Percentiles rank a stretch among this genome's conserved stretches.
Conservation (phyloP, 1,139 yeast genomes). For the Arxiozyma bovina region DNA sequence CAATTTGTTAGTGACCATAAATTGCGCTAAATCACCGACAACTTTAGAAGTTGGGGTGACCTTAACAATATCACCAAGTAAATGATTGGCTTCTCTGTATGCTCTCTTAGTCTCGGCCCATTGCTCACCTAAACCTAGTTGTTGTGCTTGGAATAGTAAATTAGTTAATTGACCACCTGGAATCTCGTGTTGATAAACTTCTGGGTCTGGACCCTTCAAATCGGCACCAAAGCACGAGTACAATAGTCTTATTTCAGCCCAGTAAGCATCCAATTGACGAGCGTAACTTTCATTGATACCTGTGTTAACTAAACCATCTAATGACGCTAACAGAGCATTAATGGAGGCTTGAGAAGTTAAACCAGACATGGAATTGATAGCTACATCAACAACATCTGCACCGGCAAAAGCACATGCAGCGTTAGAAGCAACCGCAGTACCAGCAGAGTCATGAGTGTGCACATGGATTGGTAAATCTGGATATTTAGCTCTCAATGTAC, state of each 20-base stretch:
- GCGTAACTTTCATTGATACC: conserved; percentile 61
- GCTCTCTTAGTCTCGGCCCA: conserved; percentile 95
- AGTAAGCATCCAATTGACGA: conserved; percentile 80
- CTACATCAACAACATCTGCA: conserved; percentile 97
- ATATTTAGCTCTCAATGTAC: conserved; percentile 72
- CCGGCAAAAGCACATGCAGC: conserved; percentile 91
- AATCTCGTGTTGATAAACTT: conserved; percentile 93
- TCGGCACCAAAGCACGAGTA: conserved; percentile 98
- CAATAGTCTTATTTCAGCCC: conserved; percentile 97
- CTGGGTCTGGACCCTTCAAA: conserved; percentile 98
- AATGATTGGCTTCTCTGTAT: conserved; percentile 77
- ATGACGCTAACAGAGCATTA: conserved; percentile 82
- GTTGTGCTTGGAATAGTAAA: conserved; percentile 96
- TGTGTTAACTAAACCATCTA: conserved; percentile 77
- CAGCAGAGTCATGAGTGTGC: conserved; percentile 98
- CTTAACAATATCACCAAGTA: conserved; percentile 93
- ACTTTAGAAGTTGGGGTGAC: conserved; percentile 99
- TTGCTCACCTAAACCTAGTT: conserved; percentile 90
- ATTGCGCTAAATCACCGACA: conserved; percentile 97
- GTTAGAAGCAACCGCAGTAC: conserved; percentile 98
- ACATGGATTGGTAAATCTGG: conserved; percentile 96
- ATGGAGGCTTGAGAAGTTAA: conserved; percentile 97
- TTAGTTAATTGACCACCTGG: conserved; percentile 99
- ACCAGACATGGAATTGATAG: conserved; percentile 95
- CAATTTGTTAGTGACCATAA: conserved; percentile 93